phyloP scores from a whole-genome alignment of 371 early-diverging fungal genomes.

The Capillidium heterosporum region DNA sequence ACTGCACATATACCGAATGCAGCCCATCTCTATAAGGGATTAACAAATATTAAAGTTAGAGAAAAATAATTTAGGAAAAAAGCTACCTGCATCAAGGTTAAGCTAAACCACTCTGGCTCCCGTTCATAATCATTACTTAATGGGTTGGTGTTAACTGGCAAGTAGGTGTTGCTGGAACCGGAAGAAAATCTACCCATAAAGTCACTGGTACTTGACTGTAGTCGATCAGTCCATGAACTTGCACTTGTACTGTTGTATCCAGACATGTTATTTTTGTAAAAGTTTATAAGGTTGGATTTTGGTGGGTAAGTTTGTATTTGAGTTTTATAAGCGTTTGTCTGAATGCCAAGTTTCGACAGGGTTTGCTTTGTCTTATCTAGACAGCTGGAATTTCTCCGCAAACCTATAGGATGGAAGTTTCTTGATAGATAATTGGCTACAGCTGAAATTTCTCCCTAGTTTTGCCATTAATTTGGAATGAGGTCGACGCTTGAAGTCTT shows the following conservation, averaged over 20 bases:
- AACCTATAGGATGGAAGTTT: not conserved
- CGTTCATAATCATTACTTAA: not conserved
- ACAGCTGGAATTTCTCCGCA: not conserved
- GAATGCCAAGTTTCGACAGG: not conserved
- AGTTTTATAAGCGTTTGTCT: not conserved
- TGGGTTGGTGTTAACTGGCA: not conserved
- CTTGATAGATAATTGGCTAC: not conserved
- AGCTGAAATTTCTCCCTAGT: not conserved
- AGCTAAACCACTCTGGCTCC: conserved; percentile 1
- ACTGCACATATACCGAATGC: conserved; percentile 1
- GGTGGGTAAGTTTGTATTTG: not conserved
- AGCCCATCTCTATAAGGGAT: not conserved
- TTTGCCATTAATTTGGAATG: not conserved
- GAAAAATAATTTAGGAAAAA: not conserved
- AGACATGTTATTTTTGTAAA: too few species aligned
- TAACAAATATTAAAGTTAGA: not conserved
- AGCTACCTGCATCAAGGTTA: not conserved
- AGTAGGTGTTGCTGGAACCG: not conserved
- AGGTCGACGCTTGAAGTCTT: not conserved
- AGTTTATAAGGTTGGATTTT: not conserved
- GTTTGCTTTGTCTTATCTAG: too few species aligned
- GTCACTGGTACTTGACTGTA: not conserved
- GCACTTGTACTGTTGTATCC: not conserved
- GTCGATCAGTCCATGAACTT: not conserved
- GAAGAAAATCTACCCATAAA: not conserved